phyloP scores from a whole-genome alignment of 805 yeast species.

The Kuraishia borneana region DNA sequence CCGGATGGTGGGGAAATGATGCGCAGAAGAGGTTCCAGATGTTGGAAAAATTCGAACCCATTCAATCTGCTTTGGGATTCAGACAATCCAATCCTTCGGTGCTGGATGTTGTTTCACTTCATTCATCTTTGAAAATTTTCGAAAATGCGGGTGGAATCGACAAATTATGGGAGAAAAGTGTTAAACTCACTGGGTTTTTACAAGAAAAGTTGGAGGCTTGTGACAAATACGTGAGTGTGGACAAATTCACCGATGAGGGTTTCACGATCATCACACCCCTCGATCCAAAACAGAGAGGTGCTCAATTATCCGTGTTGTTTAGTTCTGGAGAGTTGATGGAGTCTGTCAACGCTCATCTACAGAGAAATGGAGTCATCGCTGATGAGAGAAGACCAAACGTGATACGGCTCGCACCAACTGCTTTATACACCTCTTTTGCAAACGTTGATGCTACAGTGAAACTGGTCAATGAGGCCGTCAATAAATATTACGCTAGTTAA shows the following conservation, averaged over 20 bases:
- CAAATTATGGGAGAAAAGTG: slow-evolving; percentile 42
- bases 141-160: slow-evolving; percentile 53
- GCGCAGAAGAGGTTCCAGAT: slow-evolving; percentile 61
- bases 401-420: slow-evolving; percentile 80
- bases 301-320: slow-evolving; percentile 74
- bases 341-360: slow-evolving; percentile 36
- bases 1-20: slow-evolving; percentile 98
- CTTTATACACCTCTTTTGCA: slow-evolving; percentile 66
- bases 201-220: slow-evolving; percentile 34
- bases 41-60: slow-evolving; percentile 71
- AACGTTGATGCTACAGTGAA: slow-evolving; percentile 43
- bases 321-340: slow-evolving; percentile 47
- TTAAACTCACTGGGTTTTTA: slow-evolving; percentile 46
- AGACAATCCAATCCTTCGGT: slow-evolving; percentile 89
- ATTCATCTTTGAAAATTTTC: slow-evolving; percentile 54
- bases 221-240: slow-evolving; percentile 6
- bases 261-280: slow-evolving; percentile 71
- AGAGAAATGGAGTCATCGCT: slow-evolving; percentile 53
- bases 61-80: slow-evolving; percentile 77
- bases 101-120: slow-evolving; percentile 66
- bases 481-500: not conserved
- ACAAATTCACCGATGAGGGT: slow-evolving; percentile 15
- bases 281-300: slow-evolving; percentile 51
- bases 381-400: slow-evolving; percentile 90
- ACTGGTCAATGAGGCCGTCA: slow-evolving; percentile 29